A percentile compares a stretch with the other conserved stretches of the same genome.
phyloP scores from a whole-genome alignment of 495 filamentous ascomycete genomes.

The Penicillium odoratum region DNA sequence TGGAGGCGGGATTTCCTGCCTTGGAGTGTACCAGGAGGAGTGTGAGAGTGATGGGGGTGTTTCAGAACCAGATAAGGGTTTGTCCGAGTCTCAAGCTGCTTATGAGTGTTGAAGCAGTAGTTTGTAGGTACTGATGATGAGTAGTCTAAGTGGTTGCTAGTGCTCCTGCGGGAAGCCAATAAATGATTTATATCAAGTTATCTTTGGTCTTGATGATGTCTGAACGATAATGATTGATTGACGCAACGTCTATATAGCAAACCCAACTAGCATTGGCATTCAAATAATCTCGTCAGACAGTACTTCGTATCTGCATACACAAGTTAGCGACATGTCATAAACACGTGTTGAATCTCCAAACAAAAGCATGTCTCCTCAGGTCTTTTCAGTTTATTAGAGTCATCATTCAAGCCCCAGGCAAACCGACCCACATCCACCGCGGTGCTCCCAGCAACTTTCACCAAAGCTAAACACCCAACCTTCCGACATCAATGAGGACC shows the following conservation, averaged over 20 bases:
- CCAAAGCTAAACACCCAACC: slow-evolving; percentile 5
- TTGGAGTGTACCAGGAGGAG: not conserved
- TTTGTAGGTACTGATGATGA: not conserved
- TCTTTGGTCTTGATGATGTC: not conserved
- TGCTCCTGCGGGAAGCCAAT: slow-evolving; percentile 15
- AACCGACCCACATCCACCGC: slow-evolving; percentile 30
- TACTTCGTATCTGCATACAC: not conserved
- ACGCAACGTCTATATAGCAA: not conserved
- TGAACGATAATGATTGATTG: not conserved
- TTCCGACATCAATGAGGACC: slow-evolving; percentile 1
- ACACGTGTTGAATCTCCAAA: not conserved
- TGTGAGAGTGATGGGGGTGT: not conserved
- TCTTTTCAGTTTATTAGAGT: slow-evolving; percentile 59
- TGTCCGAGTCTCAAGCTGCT: not conserved
- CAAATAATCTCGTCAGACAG: not conserved
- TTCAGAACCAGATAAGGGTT: not conserved
- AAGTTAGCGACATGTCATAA: not conserved
- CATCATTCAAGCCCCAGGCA: slow-evolving; percentile 44
- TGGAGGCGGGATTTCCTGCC: not conserved
- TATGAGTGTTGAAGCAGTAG: not conserved
- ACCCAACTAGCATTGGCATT: not conserved
- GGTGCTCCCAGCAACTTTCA: slow-evolving; percentile 25
- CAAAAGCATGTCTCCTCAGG: slow-evolving; percentile 48
- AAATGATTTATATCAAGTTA: slow-evolving; percentile 9
- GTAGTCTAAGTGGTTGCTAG: slow-evolving; percentile 17